phyloP scores from a whole-genome alignment of 768 basidiomycete genomes.

The Lactarius indigo region DNA sequence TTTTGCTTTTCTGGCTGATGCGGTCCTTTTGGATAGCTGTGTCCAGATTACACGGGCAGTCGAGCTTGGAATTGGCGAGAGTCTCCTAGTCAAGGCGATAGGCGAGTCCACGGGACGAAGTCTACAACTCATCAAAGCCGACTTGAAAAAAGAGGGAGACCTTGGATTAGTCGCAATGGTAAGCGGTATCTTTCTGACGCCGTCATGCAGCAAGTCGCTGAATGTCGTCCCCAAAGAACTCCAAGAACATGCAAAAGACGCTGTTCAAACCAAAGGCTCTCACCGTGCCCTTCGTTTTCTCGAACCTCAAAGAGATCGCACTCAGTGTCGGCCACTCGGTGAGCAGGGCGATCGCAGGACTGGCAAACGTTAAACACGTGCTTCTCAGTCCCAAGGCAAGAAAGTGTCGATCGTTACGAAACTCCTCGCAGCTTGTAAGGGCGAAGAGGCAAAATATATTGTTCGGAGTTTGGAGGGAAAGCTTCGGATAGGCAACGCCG shows the following conservation, averaged over 20 bases:
- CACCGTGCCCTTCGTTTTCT: constrained; percentile 86
- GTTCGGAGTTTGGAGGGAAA: constrained; percentile 96
- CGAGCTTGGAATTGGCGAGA: constrained; percentile 96
- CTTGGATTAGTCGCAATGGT: constrained; percentile 97
- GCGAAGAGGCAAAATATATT: constrained; percentile 92
- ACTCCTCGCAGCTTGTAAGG: constrained; percentile 88
- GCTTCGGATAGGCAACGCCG: constrained; percentile 94
- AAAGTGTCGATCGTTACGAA: constrained; percentile 96
- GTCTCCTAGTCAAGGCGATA: constrained; percentile 91
- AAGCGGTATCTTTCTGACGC: constrained; percentile 25
- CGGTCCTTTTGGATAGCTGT: constrained; percentile 49
- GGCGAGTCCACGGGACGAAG: constrained; percentile 93
- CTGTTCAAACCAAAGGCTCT: constrained; percentile 92
- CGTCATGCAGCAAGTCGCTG: not conserved
- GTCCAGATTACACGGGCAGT: constrained; percentile 94
- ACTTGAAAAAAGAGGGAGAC: constrained; percentile 93
- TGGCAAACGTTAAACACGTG: not conserved
- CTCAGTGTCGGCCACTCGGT: constrained; percentile 81
- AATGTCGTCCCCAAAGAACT: constrained; percentile 53
- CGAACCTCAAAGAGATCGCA: constrained; percentile 88
- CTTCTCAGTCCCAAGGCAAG: constrained; percentile 79
- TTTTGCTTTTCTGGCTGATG: not conserved
- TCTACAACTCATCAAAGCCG: constrained; percentile 75
- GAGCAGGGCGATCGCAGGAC: constrained; percentile 28
- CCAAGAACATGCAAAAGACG: constrained; percentile 89